phyloP scores from a whole-genome alignment of 495 filamentous ascomycete species.

The Podospora pseudopauciseta region DNA sequence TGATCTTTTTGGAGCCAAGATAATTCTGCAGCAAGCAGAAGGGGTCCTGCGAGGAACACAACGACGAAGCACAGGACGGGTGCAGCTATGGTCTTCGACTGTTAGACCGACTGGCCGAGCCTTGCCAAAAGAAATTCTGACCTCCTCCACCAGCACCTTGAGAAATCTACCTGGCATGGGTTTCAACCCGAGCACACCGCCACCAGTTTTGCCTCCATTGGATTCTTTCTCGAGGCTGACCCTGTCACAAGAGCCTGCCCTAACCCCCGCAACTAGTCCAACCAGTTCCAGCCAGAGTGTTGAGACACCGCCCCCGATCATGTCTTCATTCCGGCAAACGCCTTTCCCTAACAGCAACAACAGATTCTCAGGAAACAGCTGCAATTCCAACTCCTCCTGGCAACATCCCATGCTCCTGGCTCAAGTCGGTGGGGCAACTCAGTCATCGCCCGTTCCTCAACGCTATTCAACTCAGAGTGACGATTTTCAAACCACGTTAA shows the following conservation, averaged over 20 bases:
- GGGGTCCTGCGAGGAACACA: not conserved
- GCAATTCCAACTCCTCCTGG: not conserved
- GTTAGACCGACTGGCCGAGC: not conserved
- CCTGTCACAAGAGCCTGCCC: not conserved
- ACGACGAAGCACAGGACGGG: not conserved
- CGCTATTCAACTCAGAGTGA: not conserved
- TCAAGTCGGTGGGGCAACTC: not conserved
- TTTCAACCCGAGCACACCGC: not conserved
- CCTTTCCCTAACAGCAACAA: not conserved
- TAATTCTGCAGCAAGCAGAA: slow-evolving; percentile 4
- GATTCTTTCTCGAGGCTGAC: slow-evolving; percentile 7
- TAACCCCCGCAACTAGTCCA: slow-evolving; percentile 3
- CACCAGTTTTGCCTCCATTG: not conserved
- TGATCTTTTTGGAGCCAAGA: slow-evolving; percentile 12
- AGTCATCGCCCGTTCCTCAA: not conserved
- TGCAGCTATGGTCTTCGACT: slow-evolving; percentile 17
- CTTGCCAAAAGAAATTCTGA: slow-evolving; percentile 10
- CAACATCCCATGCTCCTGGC: not conserved
- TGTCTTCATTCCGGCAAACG: not conserved
- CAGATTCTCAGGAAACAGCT: not conserved
- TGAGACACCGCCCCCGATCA: not conserved
- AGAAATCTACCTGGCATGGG: not conserved
- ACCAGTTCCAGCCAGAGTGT: not conserved
- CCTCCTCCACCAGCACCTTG: not conserved
- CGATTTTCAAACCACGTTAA: not conserved